Evolutionary conservation across 73 alveolate genomes (phyloP).

Genomic region (Blepharisma stoltei): DNA sequence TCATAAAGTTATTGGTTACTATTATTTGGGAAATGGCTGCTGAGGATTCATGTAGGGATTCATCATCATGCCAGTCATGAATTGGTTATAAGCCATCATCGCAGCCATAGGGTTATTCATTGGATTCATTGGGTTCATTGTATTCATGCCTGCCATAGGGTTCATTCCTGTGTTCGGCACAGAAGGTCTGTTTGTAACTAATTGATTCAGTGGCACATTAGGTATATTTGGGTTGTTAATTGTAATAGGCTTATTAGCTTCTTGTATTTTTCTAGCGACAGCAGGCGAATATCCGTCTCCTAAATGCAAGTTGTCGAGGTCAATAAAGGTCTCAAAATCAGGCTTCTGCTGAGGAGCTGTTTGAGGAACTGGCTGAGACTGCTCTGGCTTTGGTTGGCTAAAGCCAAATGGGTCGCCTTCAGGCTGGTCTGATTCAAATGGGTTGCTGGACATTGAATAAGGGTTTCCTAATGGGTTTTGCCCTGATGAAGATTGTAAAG

Average conservation of each 20-base stretch:
- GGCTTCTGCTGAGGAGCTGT: background rate
- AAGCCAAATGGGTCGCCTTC: background rate
- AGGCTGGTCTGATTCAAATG: no score
- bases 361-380: background rate
- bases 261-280: conserved; percentile 7
- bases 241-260: conserved; percentile 7
- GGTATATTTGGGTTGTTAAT: conserved; percentile 14
- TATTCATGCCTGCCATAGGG: conserved; percentile 5
- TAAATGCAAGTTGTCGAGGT: background rate
- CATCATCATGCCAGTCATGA: conserved; percentile 23
- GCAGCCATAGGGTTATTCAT: conserved; percentile 12
- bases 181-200: background rate
- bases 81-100: conserved; percentile 24
- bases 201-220: conserved; percentile 7
- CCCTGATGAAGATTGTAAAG: background rate
- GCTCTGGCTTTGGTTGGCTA: background rate
- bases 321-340: background rate
- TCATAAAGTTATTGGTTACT: no score
- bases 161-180: background rate
- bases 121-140: conserved; percentile 1
- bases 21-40: background rate
- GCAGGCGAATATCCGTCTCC: conserved; percentile 19
- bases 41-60: conserved; percentile 25
- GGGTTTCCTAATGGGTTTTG: background rate
- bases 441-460: background rate